A percentile compares a stretch with the other conserved stretches of the same genome.
phyloP scores from a whole-genome alignment of 805 yeast genomes.

The Metschnikowia lachancei region DNA sequence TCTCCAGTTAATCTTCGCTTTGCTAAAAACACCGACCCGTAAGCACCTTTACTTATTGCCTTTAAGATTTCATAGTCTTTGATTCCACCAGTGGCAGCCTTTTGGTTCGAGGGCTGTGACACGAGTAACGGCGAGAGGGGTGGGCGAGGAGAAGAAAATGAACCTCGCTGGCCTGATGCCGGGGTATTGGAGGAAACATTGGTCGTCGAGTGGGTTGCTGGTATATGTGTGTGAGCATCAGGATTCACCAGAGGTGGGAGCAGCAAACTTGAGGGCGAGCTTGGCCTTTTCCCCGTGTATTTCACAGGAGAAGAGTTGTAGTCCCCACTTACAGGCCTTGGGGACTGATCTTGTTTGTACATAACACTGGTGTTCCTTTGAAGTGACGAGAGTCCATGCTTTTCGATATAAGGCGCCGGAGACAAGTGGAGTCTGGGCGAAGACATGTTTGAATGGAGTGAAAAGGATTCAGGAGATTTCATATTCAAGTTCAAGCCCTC shows the following conservation, averaged over 20 bases:
- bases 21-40: conserved; percentile 90
- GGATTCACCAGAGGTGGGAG: conserved; percentile 10
- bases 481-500: conserved; percentile 30
- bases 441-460: conserved; percentile 30
- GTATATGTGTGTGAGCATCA: not conserved
- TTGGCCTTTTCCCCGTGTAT: conserved; percentile 39
- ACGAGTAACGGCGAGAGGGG: conserved; percentile 80
- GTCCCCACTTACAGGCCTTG: conserved; percentile 8
- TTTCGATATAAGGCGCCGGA: conserved; percentile 45
- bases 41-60: conserved; percentile 96
- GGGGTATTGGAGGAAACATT: conserved; percentile 3
- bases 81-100: conserved; percentile 64
- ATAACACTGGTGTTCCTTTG: conserved; percentile 46
- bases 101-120: conserved; percentile 54
- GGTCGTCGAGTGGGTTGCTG: conserved; percentile 2
- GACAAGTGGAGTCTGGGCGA: conserved; percentile 61
- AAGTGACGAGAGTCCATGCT: conserved; percentile 58
- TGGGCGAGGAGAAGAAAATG: conserved; percentile 39
- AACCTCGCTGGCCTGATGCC: conserved; percentile 8
- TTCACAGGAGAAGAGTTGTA: conserved; percentile 47
- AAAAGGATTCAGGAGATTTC: conserved; percentile 21
- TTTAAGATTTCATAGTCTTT: conserved; percentile 86
- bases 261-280: conserved; percentile 13
- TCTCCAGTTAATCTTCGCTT: conserved; percentile 85
- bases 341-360: conserved; percentile 14